Conservation (phyloP, 768 basidiomycete species). For the Collybiopsis confluens region DNA sequence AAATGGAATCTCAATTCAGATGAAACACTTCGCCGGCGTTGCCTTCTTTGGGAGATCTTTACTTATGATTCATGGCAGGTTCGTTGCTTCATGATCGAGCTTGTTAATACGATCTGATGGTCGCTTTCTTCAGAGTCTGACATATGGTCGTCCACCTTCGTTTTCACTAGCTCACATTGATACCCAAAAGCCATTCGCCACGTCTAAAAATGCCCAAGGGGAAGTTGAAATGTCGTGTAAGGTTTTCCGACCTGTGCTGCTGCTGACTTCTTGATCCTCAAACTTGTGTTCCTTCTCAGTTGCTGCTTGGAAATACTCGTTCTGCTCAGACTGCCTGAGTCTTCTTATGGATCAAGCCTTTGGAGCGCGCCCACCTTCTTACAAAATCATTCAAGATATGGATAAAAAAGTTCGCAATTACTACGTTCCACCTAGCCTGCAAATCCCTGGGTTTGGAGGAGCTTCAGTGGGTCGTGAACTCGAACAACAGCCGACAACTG, state of each 20-base stretch:
- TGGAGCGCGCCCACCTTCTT: slow-evolving; percentile 55
- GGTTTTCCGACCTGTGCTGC: slow-evolving; percentile 19
- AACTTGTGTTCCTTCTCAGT: slow-evolving; percentile 43
- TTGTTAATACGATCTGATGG: not conserved
- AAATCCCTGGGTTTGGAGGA: slow-evolving; percentile 60
- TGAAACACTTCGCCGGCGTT: slow-evolving; percentile 56
- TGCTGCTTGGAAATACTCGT: slow-evolving; percentile 67
- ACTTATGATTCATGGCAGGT: slow-evolving; percentile 75
- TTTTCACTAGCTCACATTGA: slow-evolving; percentile 55
- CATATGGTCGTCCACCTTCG: slow-evolving; percentile 68
- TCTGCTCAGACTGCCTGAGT: slow-evolving; percentile 56
- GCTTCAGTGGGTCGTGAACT: slow-evolving; percentile 36
- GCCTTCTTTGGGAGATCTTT: slow-evolving; percentile 61
- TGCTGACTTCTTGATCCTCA: not conserved
- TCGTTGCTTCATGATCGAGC: slow-evolving; percentile 11
- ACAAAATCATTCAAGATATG: slow-evolving; percentile 58
- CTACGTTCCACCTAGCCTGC: slow-evolving; percentile 61
- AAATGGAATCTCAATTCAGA: slow-evolving; percentile 55
- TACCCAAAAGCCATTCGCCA: slow-evolving; percentile 46
- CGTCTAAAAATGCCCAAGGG: slow-evolving; percentile 38
- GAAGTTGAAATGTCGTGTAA: slow-evolving; percentile 62
- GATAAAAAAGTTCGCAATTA: slow-evolving; percentile 62
- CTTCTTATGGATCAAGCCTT: slow-evolving; percentile 67
- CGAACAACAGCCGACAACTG: slow-evolving; percentile 41
- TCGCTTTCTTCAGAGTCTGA: slow-evolving; percentile 52